Conservation (phyloP, 495 filamentous ascomycete species). For the Penicillium pancosmium region DNA sequence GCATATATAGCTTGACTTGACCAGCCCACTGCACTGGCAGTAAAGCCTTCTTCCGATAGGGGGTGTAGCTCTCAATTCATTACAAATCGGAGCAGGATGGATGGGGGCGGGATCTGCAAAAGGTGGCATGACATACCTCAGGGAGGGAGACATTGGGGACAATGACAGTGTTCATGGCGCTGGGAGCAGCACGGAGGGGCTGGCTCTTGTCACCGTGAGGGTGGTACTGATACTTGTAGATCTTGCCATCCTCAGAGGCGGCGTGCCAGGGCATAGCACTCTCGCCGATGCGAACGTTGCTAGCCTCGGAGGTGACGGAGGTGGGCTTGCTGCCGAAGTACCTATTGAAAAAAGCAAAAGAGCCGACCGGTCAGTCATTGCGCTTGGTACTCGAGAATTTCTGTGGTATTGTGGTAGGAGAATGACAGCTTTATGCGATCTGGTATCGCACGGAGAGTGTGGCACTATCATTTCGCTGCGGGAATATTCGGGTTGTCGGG, state of each 20-base stretch:
- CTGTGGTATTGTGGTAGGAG: background rate
- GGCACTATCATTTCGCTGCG: conserved; percentile 17
- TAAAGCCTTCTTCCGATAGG: too few relatives aligned
- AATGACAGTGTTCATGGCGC: conserved; percentile 90
- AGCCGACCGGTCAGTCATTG: conserved; percentile 17
- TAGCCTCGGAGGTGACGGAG: conserved; percentile 72
- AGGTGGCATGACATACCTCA: conserved; percentile 62
- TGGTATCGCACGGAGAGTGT: background rate
- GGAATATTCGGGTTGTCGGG: conserved; percentile 11
- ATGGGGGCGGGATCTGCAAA: conserved; percentile 6
- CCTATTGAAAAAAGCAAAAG: conserved; percentile 31
- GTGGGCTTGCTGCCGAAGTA: conserved; percentile 81
- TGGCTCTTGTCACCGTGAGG: conserved; percentile 80
- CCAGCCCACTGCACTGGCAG: too few relatives aligned
- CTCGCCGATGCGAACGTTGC: conserved; percentile 69
- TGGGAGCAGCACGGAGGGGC: conserved; percentile 84
- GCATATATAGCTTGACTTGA: conserved; percentile 4
- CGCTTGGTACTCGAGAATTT: background rate
- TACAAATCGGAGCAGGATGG: background rate
- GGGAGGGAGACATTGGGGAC: conserved; percentile 90
- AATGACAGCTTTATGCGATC: background rate
- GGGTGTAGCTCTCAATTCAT: background rate
- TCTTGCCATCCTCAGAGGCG: conserved; percentile 52
- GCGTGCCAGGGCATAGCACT: conserved; percentile 89
- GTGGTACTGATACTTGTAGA: conserved; percentile 89